Base-by-base conservation (phyloP, 768 basidiomycete species). In the Agaricus sinodeliciosus region DNA sequence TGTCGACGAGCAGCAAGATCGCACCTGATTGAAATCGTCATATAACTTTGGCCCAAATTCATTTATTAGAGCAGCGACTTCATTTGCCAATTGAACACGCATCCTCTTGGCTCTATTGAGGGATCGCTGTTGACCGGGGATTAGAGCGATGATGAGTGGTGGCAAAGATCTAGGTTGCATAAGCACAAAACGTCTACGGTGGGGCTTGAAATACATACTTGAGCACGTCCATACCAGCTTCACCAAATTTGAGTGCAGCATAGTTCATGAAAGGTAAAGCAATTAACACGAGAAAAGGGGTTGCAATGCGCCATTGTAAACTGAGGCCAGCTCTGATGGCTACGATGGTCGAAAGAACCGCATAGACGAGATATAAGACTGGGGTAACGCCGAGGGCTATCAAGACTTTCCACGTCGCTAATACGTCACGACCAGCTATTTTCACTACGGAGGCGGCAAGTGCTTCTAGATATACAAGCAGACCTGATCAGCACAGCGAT, bases 341-440 rank as follows among this genome's bases (percentile, higher is more conserved):
- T 48, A 93, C 67, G 18, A 83, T 56, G 15, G 87, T 86, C 15
- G 92, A 90, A 26, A 93, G 64, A 62, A 87, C 69, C 26, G 91
- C 90, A 67, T 96, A 97, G 59, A 89, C 68, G 3, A 79, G 66
- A 71, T 95, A 97, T 35, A 97, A 70, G 5, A 94, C 72, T 9
- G 95, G 95, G 4, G 92, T 87, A 37, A 90, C 74, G n/a, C 85
- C 95, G 51, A 97, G 72, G 3, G 92, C 94, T 51, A 98, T 92
- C 27, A 98, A 78, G 31, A 98, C 84, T 67, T 98, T 98, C 95
- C 95, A 98, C 4, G 94, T 94, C 0, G 92, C 94, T 15, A 98
- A 74, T n/a, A 97, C 95, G 61, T 98, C 95, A 37, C 90, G 80
- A n/a, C 85, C 95, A 16, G 90, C 90, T 48, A 98, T 83, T 70